A percentile compares a stretch with the other conserved stretches of the same genome.
phyloP scores from a whole-genome alignment of 306 rosid species.

The cucumber (Cucumis sativus) region DNA sequence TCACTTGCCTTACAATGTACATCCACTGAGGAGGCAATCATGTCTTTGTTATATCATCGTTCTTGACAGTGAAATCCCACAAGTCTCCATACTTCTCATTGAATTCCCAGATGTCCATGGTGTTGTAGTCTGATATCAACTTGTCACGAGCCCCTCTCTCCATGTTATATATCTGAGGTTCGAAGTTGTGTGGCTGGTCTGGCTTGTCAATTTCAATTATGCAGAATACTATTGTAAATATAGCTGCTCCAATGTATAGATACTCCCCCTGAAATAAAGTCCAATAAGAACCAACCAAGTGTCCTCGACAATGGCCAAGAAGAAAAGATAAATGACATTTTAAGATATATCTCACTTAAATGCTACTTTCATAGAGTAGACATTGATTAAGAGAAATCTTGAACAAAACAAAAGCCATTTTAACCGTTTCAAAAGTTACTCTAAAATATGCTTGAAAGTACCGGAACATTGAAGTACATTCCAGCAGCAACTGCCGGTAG shows the following conservation, averaged over 20 bases:
- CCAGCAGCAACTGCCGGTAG: slow-evolving; percentile 79
- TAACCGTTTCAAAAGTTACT: no score
- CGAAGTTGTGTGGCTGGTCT: slow-evolving; percentile 85
- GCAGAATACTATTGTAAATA: slow-evolving; percentile 64
- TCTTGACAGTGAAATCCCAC: slow-evolving; percentile 80
- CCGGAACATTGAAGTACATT: slow-evolving; percentile 69
- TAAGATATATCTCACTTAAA: not conserved
- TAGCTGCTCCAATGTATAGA: slow-evolving; percentile 67
- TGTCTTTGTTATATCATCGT: slow-evolving; percentile 47
- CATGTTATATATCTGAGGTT: slow-evolving; percentile 92
- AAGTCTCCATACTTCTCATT: slow-evolving; percentile 83
- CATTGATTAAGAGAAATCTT: no score
- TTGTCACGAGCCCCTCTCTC: slow-evolving; percentile 88
- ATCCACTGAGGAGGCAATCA: slow-evolving; percentile 8
- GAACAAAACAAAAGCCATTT: no score
- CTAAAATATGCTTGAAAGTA: slow-evolving; percentile 8
- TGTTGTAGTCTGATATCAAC: slow-evolving; percentile 75
- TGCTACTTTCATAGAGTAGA: no score
- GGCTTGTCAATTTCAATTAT: slow-evolving; percentile 96
- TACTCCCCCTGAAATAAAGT: slow-evolving; percentile 64
- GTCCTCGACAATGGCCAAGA: not conserved
- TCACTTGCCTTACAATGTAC: not conserved
- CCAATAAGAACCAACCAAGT: not conserved
- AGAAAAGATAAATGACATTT: not conserved
- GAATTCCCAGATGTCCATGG: slow-evolving; percentile 91